Evolutionary conservation across 106 monocot genomes (phyloP).

Genomic region (Xerophyta viscosa): DNA sequence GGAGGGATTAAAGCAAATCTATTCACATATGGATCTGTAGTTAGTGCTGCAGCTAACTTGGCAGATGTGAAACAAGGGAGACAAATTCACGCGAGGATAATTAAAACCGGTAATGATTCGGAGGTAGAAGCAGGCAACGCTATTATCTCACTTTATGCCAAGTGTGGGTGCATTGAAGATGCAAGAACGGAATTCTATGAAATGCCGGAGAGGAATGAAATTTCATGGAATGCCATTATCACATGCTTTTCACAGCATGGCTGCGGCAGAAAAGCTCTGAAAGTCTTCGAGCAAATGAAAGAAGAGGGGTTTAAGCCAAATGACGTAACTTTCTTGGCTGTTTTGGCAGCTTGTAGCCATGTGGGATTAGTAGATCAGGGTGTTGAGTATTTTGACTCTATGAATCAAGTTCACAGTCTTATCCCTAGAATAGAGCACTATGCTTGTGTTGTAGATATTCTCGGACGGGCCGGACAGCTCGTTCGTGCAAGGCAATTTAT

Average conservation of each 20-base stretch:
- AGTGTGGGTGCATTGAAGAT: constrained; percentile 69
- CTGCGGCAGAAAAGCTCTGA: constrained; percentile 39
- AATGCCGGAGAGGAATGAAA: constrained; percentile 50
- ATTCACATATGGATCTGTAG: constrained; percentile 62
- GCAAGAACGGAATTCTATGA: constrained; percentile 40
- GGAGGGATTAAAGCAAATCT: constrained; percentile 35
- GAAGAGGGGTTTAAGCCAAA: constrained; percentile 40
- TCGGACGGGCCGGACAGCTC: constrained; percentile 70
- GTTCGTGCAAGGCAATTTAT: constrained; percentile 48
- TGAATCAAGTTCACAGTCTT: constrained; percentile 36
- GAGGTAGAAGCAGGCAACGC: constrained; percentile 63
- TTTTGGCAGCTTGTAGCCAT: constrained; percentile 83
- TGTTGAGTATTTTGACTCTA: constrained; percentile 53
- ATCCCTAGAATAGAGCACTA: constrained; percentile 57
- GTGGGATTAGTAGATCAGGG: constrained; percentile 67
- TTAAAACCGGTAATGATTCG: constrained; percentile 51
- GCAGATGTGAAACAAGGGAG: constrained; percentile 63
- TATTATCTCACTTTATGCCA: constrained; percentile 71
- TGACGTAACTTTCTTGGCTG: constrained; percentile 63
- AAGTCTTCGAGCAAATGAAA: constrained; percentile 69
- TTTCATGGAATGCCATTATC: constrained; percentile 89
- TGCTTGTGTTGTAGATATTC: constrained; percentile 76
- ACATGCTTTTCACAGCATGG: constrained; percentile 83
- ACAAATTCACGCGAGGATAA: constrained; percentile 70
- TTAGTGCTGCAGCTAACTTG: constrained; percentile 63